Conservation (phyloP, 768 basidiomycete genomes). For the Tricholoma sp. region DNA sequence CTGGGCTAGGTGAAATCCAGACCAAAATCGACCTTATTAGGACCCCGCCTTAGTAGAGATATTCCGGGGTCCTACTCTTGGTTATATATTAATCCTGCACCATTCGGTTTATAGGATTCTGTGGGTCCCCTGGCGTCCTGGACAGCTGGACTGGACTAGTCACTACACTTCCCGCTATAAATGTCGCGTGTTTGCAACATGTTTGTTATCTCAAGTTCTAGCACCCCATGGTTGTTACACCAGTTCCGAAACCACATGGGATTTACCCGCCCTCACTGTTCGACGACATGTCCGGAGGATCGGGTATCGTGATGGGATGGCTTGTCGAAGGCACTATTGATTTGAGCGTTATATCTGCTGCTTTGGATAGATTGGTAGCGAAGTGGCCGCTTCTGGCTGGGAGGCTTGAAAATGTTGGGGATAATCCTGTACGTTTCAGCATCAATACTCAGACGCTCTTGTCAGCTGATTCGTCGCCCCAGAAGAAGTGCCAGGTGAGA, state of each 20-base stretch:
- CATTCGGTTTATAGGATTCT: too few relatives aligned
- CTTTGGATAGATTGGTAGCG: conserved; percentile 25
- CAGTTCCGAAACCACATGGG: not conserved
- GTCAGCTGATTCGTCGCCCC: conserved; percentile 1
- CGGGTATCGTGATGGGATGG: conserved; percentile 41
- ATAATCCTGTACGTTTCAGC: conserved; percentile 11
- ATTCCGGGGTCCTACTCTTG: too few relatives aligned
- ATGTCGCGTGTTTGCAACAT: too few relatives aligned
- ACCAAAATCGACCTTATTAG: too few relatives aligned
- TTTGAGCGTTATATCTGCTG: conserved; percentile 21
- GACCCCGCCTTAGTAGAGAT: too few relatives aligned
- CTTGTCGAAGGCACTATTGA: conserved; percentile 36
- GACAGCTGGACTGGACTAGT: too few relatives aligned
- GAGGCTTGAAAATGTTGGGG: conserved; percentile 17
- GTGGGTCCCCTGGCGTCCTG: too few relatives aligned
- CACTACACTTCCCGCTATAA: too few relatives aligned
- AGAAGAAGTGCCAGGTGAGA: conserved; percentile 32
- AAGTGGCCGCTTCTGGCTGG: conserved; percentile 31
- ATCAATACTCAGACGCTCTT: conserved; percentile 3
- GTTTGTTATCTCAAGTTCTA: too few relatives aligned
- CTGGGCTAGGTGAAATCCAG: too few relatives aligned
- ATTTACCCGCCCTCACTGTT: conserved; percentile 29
- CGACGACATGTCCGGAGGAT: conserved; percentile 31
- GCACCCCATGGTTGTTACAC: not conserved
- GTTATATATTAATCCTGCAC: too few relatives aligned